A percentile compares a stretch with the other conserved stretches of the same genome.
These are phyloP conservation scores for Xylaria acuta DNA, from an alignment of 495 filamentous ascomycete genomes.

Conservation along the genomic window DNA sequence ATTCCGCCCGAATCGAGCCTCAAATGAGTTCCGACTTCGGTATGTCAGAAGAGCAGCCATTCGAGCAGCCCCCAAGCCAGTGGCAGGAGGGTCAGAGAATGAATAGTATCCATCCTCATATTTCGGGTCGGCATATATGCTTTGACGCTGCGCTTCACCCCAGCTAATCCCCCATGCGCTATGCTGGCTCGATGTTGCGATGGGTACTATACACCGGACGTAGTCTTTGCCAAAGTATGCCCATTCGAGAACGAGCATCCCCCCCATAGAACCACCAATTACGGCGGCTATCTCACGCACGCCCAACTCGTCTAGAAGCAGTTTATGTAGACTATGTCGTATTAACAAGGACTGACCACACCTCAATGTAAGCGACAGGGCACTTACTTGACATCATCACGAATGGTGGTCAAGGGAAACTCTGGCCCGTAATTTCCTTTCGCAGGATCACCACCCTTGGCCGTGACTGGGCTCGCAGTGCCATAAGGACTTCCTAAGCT, in stretches of 20 bases:
- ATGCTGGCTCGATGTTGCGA: slow-evolving; percentile 92
- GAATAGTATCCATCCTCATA: slow-evolving; percentile 96
- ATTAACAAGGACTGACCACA: slow-evolving; percentile 27
- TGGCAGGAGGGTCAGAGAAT: slow-evolving; percentile 79
- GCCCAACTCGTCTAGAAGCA: slow-evolving; percentile 88
- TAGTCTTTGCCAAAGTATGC: slow-evolving; percentile 96
- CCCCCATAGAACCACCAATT: slow-evolving; percentile 97
- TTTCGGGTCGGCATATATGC: slow-evolving; percentile 97
- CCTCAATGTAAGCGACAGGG: slow-evolving; percentile 8
- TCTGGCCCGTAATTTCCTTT: slow-evolving; percentile 90
- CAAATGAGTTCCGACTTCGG: slow-evolving; percentile 94
- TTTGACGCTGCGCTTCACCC: slow-evolving; percentile 96
- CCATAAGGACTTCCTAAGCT: slow-evolving; percentile 96
- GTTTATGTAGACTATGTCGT: slow-evolving; percentile 75
- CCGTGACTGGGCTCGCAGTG: slow-evolving; percentile 92
- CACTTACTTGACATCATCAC: slow-evolving; percentile 90
- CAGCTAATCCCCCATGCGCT: slow-evolving; percentile 99
- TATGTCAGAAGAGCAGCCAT: slow-evolving; percentile 98
- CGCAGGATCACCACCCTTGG: slow-evolving; percentile 74
- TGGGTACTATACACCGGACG: slow-evolving; percentile 87
- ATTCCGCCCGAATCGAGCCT: slow-evolving; percentile 92
- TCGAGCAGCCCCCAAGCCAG: slow-evolving; percentile 90
- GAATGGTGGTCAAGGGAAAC: slow-evolving; percentile 92
- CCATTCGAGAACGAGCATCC: slow-evolving; percentile 96
- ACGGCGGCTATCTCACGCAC: slow-evolving; percentile 85